A percentile compares a stretch with the other conserved stretches of the same genome.
Evolutionary conservation across 768 basidiomycete genomes (phyloP).

Genomic region (Leccinellum rugosiceps): DNA sequence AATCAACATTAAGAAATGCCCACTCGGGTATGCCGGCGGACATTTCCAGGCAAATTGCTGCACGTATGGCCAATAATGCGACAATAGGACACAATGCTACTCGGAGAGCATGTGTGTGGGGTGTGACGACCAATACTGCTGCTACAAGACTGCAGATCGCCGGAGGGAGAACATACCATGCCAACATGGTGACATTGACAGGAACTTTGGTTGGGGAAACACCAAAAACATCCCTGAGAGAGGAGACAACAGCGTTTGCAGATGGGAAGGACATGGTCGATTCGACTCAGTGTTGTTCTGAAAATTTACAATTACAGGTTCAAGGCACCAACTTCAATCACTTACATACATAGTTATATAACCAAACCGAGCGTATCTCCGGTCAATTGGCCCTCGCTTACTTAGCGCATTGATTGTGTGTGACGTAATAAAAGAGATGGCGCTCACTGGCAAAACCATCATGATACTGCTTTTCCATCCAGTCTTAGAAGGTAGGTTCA

Average conservation of each 20-base stretch:
- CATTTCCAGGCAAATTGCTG: constrained; percentile 21
- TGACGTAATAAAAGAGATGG: no score
- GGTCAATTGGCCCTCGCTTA: no score
- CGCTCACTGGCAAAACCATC: no score
- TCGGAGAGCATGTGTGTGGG: constrained; percentile 41
- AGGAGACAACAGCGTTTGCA: background rate
- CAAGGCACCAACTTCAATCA: no score
- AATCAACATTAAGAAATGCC: constrained; percentile 2
- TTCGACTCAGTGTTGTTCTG: background rate
- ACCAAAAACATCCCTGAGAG: constrained; percentile 1
- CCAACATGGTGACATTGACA: constrained; percentile 33
- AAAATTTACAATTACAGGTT: background rate
- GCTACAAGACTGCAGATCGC: constrained; percentile 43
- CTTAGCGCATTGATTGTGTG: no score
- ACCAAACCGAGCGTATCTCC: no score
- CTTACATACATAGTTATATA: no score
- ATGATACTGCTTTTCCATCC: no score
- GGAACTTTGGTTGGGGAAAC: constrained; percentile 14
- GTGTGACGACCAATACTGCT: constrained; percentile 47
- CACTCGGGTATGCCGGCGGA: constrained; percentile 1
- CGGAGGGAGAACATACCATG: constrained; percentile 40
- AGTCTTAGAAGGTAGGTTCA: no score
- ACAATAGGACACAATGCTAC: constrained; percentile 47
- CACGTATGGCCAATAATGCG: constrained; percentile 40
- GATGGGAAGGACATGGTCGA: background rate